These are phyloP conservation scores for Wickerhamiella sergipiensis DNA, from an alignment of 805 yeast species.

Conservation along the genomic window DNA sequence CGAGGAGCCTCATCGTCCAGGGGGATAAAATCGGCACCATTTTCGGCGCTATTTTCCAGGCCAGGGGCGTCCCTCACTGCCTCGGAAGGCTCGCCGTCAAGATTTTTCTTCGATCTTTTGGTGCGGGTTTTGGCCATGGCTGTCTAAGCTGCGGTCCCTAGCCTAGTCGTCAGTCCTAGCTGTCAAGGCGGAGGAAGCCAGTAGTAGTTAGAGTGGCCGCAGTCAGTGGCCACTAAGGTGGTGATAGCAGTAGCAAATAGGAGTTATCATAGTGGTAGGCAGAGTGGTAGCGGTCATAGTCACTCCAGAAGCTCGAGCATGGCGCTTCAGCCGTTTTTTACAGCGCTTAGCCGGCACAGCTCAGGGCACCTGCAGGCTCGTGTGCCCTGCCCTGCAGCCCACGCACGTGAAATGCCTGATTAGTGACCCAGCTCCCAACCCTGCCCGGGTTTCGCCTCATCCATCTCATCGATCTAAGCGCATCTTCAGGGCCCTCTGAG, in stretches of 20 bases:
- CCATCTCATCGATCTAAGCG: neutral
- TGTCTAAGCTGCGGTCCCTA: no score
- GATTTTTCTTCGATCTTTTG: slow-evolving; percentile 3
- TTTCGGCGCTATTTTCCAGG: no score
- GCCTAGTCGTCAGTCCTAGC: no score
- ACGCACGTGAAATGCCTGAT: neutral
- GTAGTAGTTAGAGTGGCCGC: no score
- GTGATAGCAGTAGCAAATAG: no score
- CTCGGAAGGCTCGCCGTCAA: neutral
- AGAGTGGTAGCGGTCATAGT: no score
- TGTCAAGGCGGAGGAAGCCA: no score
- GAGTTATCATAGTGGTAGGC: no score
- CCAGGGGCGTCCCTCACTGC: neutral
- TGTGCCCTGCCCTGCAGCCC: neutral
- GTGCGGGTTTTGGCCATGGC: neutral
- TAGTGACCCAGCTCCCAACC: neutral
- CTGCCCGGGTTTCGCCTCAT: neutral
- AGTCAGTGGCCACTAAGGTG: no score
- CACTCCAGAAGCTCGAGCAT: no score
- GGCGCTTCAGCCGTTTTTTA: no score
- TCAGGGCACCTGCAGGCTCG: neutral
- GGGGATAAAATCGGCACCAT: slow-evolving; percentile 15
- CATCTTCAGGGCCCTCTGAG: neutral
- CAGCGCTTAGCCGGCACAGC: no score
- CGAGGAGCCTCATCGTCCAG: slow-evolving; percentile 11